A percentile compares a stretch with the other conserved stretches of the same genome.
These are phyloP conservation scores for Polytrichum commune DNA, from an alignment of 225 moss, liverwort and hornwort genomes.

Conservation along the genomic window DNA sequence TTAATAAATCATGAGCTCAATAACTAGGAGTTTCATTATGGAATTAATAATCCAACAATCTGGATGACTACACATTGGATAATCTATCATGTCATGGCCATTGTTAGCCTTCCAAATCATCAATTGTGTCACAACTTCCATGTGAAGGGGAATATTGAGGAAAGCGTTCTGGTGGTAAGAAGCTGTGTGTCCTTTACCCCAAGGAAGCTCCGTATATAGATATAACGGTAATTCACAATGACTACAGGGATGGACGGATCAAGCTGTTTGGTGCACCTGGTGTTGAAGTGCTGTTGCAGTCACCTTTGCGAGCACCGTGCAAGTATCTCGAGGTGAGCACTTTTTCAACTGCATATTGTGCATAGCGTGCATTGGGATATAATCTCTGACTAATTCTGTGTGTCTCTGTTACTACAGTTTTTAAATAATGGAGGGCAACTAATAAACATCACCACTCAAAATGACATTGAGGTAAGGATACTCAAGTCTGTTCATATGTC, in stretches of 20 bases:
- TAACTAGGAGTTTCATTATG: too few species aligned
- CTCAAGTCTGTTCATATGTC: slow-evolving; percentile 1
- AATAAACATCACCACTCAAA: slow-evolving; percentile 71
- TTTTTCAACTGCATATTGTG: slow-evolving; percentile 12
- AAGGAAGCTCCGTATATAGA: too few species aligned
- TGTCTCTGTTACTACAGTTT: slow-evolving; percentile 53
- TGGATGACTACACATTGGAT: too few species aligned
- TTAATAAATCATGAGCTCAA: too few species aligned
- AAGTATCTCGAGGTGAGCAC: slow-evolving; percentile 79
- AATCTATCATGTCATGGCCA: too few species aligned
- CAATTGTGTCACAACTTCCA: too few species aligned
- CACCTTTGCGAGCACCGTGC: slow-evolving; percentile 77
- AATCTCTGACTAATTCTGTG: not conserved
- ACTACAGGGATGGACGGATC: slow-evolving; percentile 83
- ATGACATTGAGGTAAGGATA: slow-evolving; percentile 82
- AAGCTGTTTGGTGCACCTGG: slow-evolving; percentile 85
- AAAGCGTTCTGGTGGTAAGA: too few species aligned
- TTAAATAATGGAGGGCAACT: slow-evolving; percentile 73
- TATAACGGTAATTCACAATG: not conserved
- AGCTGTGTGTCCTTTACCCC: too few species aligned
- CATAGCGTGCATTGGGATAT: not conserved
- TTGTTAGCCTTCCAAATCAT: too few species aligned
- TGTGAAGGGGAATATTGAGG: too few species aligned
- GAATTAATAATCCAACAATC: too few species aligned
- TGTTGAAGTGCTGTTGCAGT: slow-evolving; percentile 72